Base-by-base conservation (phyloP, 768 basidiomycete genomes). In the Rhodosporidiobolus odoratus region DNA sequence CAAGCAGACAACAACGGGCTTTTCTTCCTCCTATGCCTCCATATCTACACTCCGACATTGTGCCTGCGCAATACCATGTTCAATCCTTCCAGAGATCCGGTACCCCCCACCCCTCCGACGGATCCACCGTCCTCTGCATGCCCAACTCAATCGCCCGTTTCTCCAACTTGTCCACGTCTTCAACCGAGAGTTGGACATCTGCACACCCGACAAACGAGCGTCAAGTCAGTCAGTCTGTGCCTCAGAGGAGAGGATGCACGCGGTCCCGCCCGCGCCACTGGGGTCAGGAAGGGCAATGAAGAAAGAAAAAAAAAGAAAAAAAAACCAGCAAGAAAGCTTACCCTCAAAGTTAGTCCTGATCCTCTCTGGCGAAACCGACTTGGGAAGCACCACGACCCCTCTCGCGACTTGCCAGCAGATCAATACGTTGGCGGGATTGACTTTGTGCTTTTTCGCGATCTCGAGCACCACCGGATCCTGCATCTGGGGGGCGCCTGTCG, bases 381-480 rank as follows among this genome's bases (percentile, higher is more conserved):
- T 92, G 34, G 89, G 83, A 48, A 92, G 80, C 32, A 89, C 89
- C 15, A 86, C 86, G 79, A 86, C 88, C 17, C 91, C 91, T 43
- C 89, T 84, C 71, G 86, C 78, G 48, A 80, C 85, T 23, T 86
- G 88, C 91, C 91, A 94, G 1, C 89, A 89, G 69, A 95, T 81
- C 60, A 93, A 82, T 41, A 93, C 88, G 79, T 93, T 89, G 0
- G 90, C 91, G 4, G 89, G 81, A 1, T 88, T 87, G 8, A 86
- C 88, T 41, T 81, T 81, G 71, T 79, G 61, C 43, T 75, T 71
- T 27, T 77, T 62, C 9, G 79, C 79, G 60, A 79, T 72, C 57
- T 70, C 70, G 37, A 64, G 35, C n/a, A 80, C 76, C 58, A 91
- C 85, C 40, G 85, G 79, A 27, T 83, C 82, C 77, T 90, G 85